phyloP scores from a whole-genome alignment of 805 yeast species.

The Barnettozyma sp. region DNA sequence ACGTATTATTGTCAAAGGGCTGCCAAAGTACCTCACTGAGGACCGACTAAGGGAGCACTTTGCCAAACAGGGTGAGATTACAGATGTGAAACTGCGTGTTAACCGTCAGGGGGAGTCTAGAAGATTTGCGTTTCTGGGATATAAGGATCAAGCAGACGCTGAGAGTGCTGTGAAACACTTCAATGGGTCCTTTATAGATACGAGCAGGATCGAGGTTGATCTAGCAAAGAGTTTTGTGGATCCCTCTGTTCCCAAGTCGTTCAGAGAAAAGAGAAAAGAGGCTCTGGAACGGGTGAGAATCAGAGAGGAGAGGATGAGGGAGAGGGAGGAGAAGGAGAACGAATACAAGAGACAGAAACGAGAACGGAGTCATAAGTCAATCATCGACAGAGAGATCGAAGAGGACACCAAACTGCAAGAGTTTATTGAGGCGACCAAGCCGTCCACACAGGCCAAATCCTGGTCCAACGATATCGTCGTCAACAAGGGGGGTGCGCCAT shows the following conservation, averaged over 20 bases:
- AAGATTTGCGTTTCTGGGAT: conserved; percentile 91
- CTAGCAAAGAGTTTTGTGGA: conserved; percentile 83
- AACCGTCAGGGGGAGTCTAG: conserved; percentile 82
- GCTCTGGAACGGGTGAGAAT: conserved; percentile 39
- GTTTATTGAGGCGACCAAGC: conserved; percentile 77
- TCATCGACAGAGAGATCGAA: conserved; percentile 55
- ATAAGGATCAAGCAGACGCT: conserved; percentile 67
- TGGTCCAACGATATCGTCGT: conserved; percentile 52
- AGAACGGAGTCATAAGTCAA: conserved; percentile 21
- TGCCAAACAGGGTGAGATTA: conserved; percentile 51
- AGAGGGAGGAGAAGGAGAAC: conserved; percentile 34
- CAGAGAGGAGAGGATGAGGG: conserved; percentile 42
- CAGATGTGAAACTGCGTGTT: conserved; percentile 83
- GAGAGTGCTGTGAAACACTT: conserved; percentile 68
- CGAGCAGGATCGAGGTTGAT: conserved; percentile 71
- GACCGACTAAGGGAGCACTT: conserved; percentile 66
- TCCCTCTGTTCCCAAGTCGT: conserved; percentile 67
- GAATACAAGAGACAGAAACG: conserved; percentile 27
- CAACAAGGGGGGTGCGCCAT: conserved; percentile 28
- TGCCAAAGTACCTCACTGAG: conserved; percentile 74
- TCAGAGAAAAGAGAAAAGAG: conserved; percentile 47
- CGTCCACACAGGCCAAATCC: conserved; percentile 59
- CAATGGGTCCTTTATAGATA: conserved; percentile 73
- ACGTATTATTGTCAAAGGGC: conserved; percentile 84
- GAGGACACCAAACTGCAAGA: conserved; percentile 67